Percentiles rank a stretch among this genome's conserved stretches.
Conservation (phyloP, 139 green algal genomes). For the Diplosphaera chodatii region DNA sequence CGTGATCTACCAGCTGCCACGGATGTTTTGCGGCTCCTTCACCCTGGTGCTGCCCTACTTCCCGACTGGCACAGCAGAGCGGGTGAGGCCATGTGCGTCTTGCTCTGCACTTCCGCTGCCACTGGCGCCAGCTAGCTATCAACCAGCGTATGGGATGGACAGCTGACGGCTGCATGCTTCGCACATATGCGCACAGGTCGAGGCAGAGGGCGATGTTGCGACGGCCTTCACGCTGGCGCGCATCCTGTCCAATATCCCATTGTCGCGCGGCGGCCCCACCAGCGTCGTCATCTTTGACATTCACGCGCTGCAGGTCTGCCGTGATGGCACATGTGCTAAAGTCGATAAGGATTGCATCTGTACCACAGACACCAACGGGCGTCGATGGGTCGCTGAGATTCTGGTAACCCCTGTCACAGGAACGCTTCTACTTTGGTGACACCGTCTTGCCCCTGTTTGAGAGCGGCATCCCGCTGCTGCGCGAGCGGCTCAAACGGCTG, state of each 20-base stretch:
- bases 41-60: conserved; percentile 98
- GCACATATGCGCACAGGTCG: conserved; percentile 52
- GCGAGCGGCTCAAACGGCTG: conserved; percentile 60
- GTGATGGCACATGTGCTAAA: no score
- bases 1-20: conserved; percentile 93
- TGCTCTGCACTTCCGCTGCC: neutral
- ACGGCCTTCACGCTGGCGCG: conserved; percentile 94
- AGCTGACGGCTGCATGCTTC: no score
- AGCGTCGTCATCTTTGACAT: conserved; percentile 98
- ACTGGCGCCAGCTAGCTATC: neutral
- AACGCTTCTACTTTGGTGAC: conserved; percentile 99
- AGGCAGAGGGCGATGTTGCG: conserved; percentile 86
- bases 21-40: conserved; percentile 94
- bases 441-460: conserved; percentile 94
- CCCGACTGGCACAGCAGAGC: conserved; percentile 85
- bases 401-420: no score
- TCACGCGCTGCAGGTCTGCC: conserved; percentile 91
- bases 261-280: conserved; percentile 85
- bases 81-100: no score
- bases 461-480: conserved; percentile 87
- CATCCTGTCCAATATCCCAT: conserved; percentile 93
- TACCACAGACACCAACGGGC: no score
- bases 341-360: no score
- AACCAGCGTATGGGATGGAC: no score
- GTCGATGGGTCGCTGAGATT: no score